Evolutionary conservation across 345 rosid species (phyloP), one percentile per base, ranked within the genome.

Genomic region (Turnera subulata): DNA sequence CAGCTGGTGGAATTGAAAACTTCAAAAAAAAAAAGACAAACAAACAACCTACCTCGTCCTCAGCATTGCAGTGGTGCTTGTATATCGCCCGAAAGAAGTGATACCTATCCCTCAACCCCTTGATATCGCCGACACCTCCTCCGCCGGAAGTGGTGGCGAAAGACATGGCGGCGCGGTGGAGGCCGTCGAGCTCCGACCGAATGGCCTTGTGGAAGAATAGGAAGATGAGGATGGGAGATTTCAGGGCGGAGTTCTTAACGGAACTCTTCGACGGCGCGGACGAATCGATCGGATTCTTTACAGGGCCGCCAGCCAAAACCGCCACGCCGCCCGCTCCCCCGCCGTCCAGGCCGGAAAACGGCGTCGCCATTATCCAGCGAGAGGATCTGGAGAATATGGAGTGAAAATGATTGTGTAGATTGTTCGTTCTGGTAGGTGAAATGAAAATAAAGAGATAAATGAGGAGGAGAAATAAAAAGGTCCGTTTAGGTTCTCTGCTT

Each of bases 11-110:
- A 17, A 46, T 11, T 25, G 9, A 18, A 62, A 21, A n/a, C n/a
- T n/a, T n/a, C n/a, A n/a, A n/a, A n/a, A n/a, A n/a, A n/a, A n/a
- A n/a, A n/a, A n/a, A n/a, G n/a, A n/a, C n/a, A n/a, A n/a, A 50
- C 32, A 38, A 32, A 19, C 15, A 20, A 55, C 42, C 54, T 46
- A 84, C 91, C 87, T 77, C 87, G 53, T 84, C 91, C 64, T 84
- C 91, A 21, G 87, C 91, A 73, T 75, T 76, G 80, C 85, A 84
- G 75, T 84, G 91, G 64, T 84, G 83, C 76, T 73, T 82, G 39
- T 84, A 84, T 52, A 84, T 84, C 18, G 74, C 37, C 37, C 87
- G 80, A 32, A 84, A 62, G 46, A 84, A 77, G 53, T 70, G 82
- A 58, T 68, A 84, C 43, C 76, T 63, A 59, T 79, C 64, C 47